phyloP scores from a whole-genome alignment of 2,329 filamentous ascomycete species.

The Fusarium sp. region DNA sequence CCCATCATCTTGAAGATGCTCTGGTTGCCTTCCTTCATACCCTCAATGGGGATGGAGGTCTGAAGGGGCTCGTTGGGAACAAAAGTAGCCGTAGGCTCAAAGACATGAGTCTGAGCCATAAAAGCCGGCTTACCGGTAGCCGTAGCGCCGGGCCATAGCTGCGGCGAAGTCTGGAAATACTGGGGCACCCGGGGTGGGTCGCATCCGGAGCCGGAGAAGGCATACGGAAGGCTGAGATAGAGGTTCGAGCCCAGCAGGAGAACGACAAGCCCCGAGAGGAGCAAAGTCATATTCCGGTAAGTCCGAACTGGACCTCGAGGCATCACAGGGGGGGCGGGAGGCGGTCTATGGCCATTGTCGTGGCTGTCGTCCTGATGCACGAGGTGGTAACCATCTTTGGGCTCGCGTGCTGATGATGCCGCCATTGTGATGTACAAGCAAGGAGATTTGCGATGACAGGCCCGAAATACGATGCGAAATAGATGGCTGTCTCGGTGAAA shows the following conservation, averaged over 20 bases:
- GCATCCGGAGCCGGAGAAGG: constrained; percentile 44
- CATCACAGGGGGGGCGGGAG: constrained; percentile 25
- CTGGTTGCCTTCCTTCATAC: constrained; percentile 65
- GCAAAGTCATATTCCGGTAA: constrained; percentile 47
- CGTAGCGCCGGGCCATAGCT: constrained; percentile 73
- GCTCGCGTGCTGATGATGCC: constrained; percentile 26
- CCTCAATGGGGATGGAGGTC: constrained; percentile 75
- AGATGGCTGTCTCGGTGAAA: constrained; percentile 12
- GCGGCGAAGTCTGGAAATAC: constrained; percentile 72
- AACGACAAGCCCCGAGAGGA: constrained; percentile 50
- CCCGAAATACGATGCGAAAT: not conserved
- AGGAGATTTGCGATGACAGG: not conserved
- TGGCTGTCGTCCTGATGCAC: constrained; percentile 49
- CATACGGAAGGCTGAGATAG: constrained; percentile 51
- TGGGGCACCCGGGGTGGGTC: constrained; percentile 63
- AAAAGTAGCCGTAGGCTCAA: constrained; percentile 73
- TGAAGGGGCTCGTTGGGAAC: constrained; percentile 78
- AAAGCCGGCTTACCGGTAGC: constrained; percentile 78
- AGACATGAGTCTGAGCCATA: constrained; percentile 76
- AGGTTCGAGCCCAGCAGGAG: constrained; percentile 54
- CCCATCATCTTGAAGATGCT: constrained; percentile 81
- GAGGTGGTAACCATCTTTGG: constrained; percentile 46
- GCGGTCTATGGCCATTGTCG: constrained; percentile 29
- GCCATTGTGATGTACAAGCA: constrained; percentile 26
- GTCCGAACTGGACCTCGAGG: constrained; percentile 41